Conservation (phyloP, 768 basidiomycete genomes). For the Calocera viscosa region DNA sequence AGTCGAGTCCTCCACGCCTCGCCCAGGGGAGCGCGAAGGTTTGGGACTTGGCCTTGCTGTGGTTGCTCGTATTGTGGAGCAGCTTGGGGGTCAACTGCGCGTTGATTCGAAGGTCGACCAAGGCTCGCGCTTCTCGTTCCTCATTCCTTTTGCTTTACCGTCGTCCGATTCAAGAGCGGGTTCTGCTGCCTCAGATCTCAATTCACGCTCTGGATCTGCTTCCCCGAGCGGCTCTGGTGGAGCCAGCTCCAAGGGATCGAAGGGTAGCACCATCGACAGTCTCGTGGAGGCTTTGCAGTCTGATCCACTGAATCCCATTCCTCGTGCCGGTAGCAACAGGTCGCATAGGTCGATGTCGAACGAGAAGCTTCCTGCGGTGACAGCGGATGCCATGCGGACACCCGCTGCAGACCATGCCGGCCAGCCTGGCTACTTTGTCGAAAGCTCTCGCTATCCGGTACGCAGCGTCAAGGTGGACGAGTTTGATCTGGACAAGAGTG, state of each 20-base stretch:
- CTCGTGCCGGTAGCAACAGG: neutral
- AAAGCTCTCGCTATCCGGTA: slow-evolving; percentile 17
- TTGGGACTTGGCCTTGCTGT: slow-evolving; percentile 65
- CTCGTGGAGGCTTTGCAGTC: slow-evolving; percentile 37
- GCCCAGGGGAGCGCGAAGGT: neutral
- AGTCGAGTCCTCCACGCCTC: slow-evolving; percentile 38
- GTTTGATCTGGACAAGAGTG: slow-evolving; percentile 14
- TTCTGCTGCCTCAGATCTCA: neutral
- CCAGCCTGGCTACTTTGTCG: slow-evolving; percentile 17
- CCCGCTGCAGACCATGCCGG: neutral
- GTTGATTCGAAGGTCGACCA: slow-evolving; percentile 56
- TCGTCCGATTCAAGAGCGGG: slow-evolving; percentile 16
- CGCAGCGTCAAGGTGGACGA: slow-evolving; percentile 21
- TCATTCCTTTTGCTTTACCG: slow-evolving; percentile 48
- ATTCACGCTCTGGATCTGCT: neutral
- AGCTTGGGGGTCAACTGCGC: slow-evolving; percentile 63
- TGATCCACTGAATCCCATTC: slow-evolving; percentile 10
- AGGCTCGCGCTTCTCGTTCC: slow-evolving; percentile 62
- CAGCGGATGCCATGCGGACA: neutral
- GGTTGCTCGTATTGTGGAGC: slow-evolving; percentile 67
- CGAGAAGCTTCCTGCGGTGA: slow-evolving; percentile 10
- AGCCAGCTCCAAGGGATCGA: slow-evolving; percentile 9
- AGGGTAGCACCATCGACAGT: slow-evolving; percentile 32
- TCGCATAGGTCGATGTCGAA: neutral
- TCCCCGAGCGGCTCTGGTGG: neutral